Base-by-base conservation (phyloP, 2,329 filamentous ascomycete species). In the Pleoardoris graminearum region DNA sequence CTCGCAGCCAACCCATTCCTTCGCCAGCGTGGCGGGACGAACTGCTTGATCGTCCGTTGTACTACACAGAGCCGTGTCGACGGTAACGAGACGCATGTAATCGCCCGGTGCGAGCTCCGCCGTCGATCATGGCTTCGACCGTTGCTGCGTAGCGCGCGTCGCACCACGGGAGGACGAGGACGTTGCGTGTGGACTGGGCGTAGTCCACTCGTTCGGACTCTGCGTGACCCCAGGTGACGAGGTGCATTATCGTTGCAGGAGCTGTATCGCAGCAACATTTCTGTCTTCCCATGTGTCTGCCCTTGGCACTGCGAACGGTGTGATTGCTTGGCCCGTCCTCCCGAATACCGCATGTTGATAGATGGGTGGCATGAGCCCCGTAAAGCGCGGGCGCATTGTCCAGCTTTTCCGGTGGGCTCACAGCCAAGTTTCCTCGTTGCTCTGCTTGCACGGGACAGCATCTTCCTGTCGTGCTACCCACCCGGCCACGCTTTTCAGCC, bases 381-480 rank as follows among this genome's bases (percentile, higher is more conserved):
- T 30, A 29, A 4, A 6, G 11, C 8, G 10, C 46, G 21, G 21
- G n/a, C 27, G 21, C n/a, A 37, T 39, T 17, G 14, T 17, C 52
- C 54, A 53, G 59, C 49, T 56, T 12, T 62, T 47, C 59, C 57
- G 57, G 52, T 42, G 21, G 35, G 37, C 27, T 16, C 25, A 48
- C 50, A 48, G 57, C 53, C 54, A 59, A 65, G 59, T 46, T 53
- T 56, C 60, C 54, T 56, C 48, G 50, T 37, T 50, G 45, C 37
- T 47, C 48, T 54, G 54, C 54, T 48, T 54, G 54, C 54, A 55
- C 58, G 41, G 49, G 54, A 41, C 57, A 43, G 59, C 55, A 62
- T 65, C 53, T 58, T 64, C 59, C 60, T 69, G 68, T 57, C 48
- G 69, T 72, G 68, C 60, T 69, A 72, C 67, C 41, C 63, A 61